phyloP scores from a whole-genome alignment of 1,139 yeast species.

The Suhomyces bokatorum region DNA sequence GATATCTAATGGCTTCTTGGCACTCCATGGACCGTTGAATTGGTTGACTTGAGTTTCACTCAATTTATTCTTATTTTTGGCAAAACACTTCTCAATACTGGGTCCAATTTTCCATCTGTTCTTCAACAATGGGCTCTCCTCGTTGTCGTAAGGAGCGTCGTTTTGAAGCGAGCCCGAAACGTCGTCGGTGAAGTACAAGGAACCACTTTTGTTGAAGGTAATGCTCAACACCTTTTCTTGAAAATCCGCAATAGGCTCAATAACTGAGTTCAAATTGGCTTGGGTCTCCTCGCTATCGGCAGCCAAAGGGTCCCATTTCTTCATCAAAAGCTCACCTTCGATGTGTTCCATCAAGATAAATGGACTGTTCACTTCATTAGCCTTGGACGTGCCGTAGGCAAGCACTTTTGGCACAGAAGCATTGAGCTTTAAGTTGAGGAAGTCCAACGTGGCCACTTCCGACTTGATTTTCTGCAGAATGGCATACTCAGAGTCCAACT shows the following conservation, averaged over 20 bases:
- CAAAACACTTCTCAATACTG: slow-evolving; percentile 74
- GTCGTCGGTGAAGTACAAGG: slow-evolving; percentile 73
- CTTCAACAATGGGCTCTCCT: slow-evolving; percentile 50
- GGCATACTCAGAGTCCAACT: slow-evolving; percentile 62
- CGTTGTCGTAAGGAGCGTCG: slow-evolving; percentile 65
- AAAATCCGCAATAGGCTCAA: slow-evolving; percentile 63
- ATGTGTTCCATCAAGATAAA: slow-evolving; percentile 78
- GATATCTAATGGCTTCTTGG: slow-evolving; percentile 57
- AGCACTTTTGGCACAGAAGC: slow-evolving; percentile 70
- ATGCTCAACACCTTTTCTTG: slow-evolving; percentile 52
- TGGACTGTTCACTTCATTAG: slow-evolving; percentile 68
- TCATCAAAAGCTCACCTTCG: slow-evolving; percentile 82
- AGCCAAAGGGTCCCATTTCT: slow-evolving; percentile 81
- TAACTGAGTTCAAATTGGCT: slow-evolving; percentile 52
- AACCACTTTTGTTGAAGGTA: slow-evolving; percentile 73
- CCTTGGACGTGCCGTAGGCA: slow-evolving; percentile 64
- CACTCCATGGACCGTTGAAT: slow-evolving; percentile 75
- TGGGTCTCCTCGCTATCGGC: slow-evolving; percentile 41
- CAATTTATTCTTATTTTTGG: slow-evolving; percentile 61
- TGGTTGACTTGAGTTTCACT: slow-evolving; percentile 46
- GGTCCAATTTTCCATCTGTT: slow-evolving; percentile 91
- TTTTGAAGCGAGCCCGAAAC: slow-evolving; percentile 43
- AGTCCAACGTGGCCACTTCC: slow-evolving; percentile 94
- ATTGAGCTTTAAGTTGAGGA: slow-evolving; percentile 55
- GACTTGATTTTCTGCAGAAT: slow-evolving; percentile 70